phyloP scores from a whole-genome alignment of 2,329 filamentous ascomycete species.

The Aplosporella prunicola region DNA sequence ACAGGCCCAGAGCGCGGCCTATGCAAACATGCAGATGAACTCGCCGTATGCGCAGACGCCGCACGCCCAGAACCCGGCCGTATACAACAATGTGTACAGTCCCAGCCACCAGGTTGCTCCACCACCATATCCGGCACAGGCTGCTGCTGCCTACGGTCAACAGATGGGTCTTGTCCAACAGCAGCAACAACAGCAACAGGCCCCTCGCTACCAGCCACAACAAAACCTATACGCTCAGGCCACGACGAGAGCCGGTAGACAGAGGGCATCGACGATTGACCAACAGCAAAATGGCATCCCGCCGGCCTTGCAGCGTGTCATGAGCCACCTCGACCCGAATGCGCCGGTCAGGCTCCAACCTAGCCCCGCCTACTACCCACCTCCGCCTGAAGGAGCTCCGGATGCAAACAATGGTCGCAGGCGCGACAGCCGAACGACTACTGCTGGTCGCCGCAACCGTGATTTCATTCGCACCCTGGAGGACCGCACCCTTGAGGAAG shows the following conservation, averaged over 20 bases:
- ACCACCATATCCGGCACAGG: slow-evolving; percentile 71
- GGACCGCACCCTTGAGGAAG: slow-evolving; percentile 87
- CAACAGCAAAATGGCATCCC: slow-evolving; percentile 89
- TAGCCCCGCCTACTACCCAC: slow-evolving; percentile 94
- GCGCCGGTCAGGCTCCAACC: slow-evolving; percentile 90
- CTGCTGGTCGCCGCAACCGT: slow-evolving; percentile 49
- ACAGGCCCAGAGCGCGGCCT: slow-evolving; percentile 62
- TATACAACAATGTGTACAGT: slow-evolving; percentile 74
- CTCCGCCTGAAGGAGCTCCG: slow-evolving; percentile 72
- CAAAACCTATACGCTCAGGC: slow-evolving; percentile 68
- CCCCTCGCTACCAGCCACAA: slow-evolving; percentile 44
- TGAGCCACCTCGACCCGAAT: slow-evolving; percentile 89
- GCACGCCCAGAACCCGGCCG: slow-evolving; percentile 45
- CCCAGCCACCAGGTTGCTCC: slow-evolving; percentile 58
- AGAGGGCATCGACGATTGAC: slow-evolving; percentile 93
- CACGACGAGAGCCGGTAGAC: slow-evolving; percentile 66
- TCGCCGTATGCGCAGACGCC: slow-evolving; percentile 41
- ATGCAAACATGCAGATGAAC: slow-evolving; percentile 51
- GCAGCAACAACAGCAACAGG: slow-evolving; percentile 28
- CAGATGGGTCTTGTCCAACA: slow-evolving; percentile 51
- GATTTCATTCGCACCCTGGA: slow-evolving; percentile 95
- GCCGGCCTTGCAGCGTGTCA: slow-evolving; percentile 83
- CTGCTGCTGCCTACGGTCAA: slow-evolving; percentile 36
- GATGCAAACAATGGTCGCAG: slow-evolving; percentile 59
- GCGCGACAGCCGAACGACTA: slow-evolving; percentile 63